Evolutionary conservation across 2,329 filamentous ascomycete genomes (phyloP).

Genomic region (Ophiostoma sp.): DNA sequence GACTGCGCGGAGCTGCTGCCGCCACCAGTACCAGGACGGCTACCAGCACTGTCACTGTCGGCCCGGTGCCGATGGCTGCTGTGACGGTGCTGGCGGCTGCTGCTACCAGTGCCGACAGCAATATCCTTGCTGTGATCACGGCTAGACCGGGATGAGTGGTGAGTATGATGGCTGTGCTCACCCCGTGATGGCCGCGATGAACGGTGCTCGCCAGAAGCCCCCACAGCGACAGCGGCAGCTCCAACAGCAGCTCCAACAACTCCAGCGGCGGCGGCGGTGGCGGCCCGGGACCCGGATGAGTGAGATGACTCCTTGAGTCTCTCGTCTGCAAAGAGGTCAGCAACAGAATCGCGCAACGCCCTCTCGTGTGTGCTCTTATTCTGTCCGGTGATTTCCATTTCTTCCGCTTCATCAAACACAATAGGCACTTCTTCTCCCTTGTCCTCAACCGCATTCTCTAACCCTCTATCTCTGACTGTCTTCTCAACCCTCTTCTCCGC

Average conservation of each 20-base stretch:
- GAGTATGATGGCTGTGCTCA: slow-evolving; percentile 39
- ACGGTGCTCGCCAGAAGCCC: slow-evolving; percentile 12
- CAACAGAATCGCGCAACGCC: slow-evolving; percentile 43
- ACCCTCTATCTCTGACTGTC: slow-evolving; percentile 12
- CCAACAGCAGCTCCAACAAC: not conserved
- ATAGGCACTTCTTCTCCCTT: slow-evolving; percentile 1
- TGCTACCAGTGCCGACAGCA: slow-evolving; percentile 14
- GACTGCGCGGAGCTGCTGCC: slow-evolving; percentile 34
- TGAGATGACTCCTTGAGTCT: slow-evolving; percentile 35
- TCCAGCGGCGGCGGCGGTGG: not conserved
- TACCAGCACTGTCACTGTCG: slow-evolving; percentile 31
- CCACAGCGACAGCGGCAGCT: not conserved
- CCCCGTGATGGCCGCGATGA: slow-evolving; percentile 34
- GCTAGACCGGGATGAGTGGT: slow-evolving; percentile 36
- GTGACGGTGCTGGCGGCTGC: slow-evolving; percentile 28
- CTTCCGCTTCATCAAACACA: not conserved
- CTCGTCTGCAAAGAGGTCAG: slow-evolving; percentile 54
- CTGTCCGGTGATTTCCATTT: slow-evolving; percentile 27
- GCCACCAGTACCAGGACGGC: slow-evolving; percentile 28
- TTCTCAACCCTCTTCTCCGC: slow-evolving; percentile 25
- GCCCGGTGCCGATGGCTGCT: slow-evolving; percentile 26
- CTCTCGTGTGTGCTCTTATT: slow-evolving; percentile 32
- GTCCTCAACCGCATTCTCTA: slow-evolving; percentile 27
- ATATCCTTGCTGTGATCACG: slow-evolving; percentile 33
- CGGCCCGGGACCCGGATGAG: slow-evolving; percentile 10